Evolutionary conservation across 768 basidiomycete genomes (phyloP).

Genomic region (Gymnopilus dilepis): DNA sequence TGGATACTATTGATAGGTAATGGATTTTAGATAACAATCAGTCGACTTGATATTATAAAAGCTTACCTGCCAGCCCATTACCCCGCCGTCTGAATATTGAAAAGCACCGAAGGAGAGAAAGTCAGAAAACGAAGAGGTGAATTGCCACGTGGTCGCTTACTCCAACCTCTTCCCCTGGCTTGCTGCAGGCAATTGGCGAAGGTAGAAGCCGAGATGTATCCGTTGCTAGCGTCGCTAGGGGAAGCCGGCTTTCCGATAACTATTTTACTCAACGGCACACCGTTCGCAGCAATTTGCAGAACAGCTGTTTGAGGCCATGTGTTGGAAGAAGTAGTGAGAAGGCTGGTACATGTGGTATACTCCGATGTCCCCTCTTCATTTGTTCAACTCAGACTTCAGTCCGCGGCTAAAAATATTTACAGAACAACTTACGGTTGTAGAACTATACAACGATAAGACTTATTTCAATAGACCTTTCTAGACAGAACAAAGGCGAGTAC

Average conservation of each 20-base stretch:
- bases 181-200: constrained; percentile 64
- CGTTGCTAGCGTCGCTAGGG: constrained; percentile 56
- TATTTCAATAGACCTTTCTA: constrained; percentile 1
- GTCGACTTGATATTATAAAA: neutral
- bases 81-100: constrained; percentile 34
- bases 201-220: constrained; percentile 62
- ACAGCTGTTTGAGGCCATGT: constrained; percentile 66
- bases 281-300: constrained; percentile 63
- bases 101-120: neutral
- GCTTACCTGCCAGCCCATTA: constrained; percentile 45
- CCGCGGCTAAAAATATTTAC: constrained; percentile 9
- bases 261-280: constrained; percentile 65
- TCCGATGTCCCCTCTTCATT: constrained; percentile 61
- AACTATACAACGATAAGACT: constrained; percentile 34
- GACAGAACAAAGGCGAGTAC: constrained; percentile 15
- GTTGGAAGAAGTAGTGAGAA: constrained; percentile 62
- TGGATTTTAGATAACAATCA: neutral
- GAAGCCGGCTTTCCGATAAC: constrained; percentile 78
- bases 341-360: constrained; percentile 65
- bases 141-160: constrained; percentile 42
- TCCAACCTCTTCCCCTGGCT: constrained; percentile 71
- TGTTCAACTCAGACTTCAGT: constrained; percentile 14
- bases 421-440: constrained; percentile 46
- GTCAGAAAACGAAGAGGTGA: constrained; percentile 15
- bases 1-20: constrained; percentile 34